Evolutionary conservation across 805 yeast genomes (phyloP).

Genomic region (Wickerhamiella australiensis): DNA sequence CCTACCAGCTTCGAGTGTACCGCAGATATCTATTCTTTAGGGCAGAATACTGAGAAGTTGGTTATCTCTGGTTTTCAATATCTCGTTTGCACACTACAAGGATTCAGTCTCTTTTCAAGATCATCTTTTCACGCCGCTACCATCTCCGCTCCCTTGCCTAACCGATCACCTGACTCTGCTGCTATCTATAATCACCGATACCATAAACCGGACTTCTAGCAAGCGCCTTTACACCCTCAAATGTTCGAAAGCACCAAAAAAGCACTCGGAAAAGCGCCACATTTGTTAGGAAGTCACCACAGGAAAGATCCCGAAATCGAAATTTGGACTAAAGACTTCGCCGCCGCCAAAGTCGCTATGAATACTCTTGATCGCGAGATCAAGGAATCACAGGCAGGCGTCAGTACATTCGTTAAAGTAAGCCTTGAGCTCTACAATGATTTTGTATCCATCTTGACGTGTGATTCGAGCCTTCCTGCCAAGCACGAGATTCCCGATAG

Average conservation of each 20-base stretch:
- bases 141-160: neutral
- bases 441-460: neutral
- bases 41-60: too few species aligned
- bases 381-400: neutral
- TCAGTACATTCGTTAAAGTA: neutral
- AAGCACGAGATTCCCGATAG: neutral
- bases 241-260: slow-evolving; percentile 9
- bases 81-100: neutral
- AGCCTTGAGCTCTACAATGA: neutral
- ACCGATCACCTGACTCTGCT: neutral
- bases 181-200: neutral
- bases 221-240: neutral
- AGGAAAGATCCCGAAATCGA: slow-evolving; percentile 6
- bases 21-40: too few species aligned
- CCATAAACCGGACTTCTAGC: neutral
- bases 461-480: neutral
- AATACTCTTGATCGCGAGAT: slow-evolving; percentile 6
- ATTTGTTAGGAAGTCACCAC: slow-evolving; percentile 1
- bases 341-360: slow-evolving; percentile 9
- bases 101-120: too few species aligned
- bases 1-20: too few species aligned
- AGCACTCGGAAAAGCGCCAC: slow-evolving; percentile 9
- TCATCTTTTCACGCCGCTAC: too few species aligned
- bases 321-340: slow-evolving; percentile 10
- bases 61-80: neutral